phyloP scores from a whole-genome alignment of 1,284 basidiomycete species.

The Apiotrichum domesticum region DNA sequence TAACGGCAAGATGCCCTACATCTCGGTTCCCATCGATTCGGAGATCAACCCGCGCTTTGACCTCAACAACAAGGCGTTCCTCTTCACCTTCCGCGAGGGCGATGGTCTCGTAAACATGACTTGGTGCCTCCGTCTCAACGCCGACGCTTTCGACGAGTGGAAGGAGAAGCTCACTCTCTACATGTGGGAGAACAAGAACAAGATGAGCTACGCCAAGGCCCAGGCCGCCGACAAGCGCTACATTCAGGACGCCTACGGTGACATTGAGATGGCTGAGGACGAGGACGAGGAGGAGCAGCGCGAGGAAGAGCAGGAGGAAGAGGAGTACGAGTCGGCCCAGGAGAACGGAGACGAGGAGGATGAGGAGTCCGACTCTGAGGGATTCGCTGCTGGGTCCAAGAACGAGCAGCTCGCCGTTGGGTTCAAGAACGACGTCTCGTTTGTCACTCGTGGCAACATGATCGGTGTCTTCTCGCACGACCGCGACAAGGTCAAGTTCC shows the following conservation, averaged over 20 bases:
- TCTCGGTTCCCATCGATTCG: slow-evolving; percentile 46
- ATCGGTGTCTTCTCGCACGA: slow-evolving; percentile 94
- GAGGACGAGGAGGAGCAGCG: slow-evolving; percentile 55
- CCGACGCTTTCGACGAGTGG: slow-evolving; percentile 59
- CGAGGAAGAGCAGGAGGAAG: slow-evolving; percentile 58
- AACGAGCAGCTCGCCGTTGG: slow-evolving; percentile 92
- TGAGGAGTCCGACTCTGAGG: slow-evolving; percentile 52
- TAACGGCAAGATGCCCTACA: slow-evolving; percentile 40
- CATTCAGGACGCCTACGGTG: slow-evolving; percentile 61
- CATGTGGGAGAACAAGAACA: slow-evolving; percentile 78
- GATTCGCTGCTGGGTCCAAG: slow-evolving; percentile 53
- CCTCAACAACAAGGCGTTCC: slow-evolving; percentile 57
- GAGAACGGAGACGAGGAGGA: slow-evolving; percentile 51
- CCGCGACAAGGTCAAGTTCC: slow-evolving; percentile 75
- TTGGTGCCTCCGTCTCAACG: slow-evolving; percentile 73
- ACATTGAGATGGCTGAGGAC: slow-evolving; percentile 63
- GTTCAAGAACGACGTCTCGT: slow-evolving; percentile 92
- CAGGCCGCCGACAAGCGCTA: slow-evolving; percentile 65
- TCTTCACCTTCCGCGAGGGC: slow-evolving; percentile 54
- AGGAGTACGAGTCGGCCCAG: slow-evolving; percentile 64
- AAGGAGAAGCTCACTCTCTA: slow-evolving; percentile 63
- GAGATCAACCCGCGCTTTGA: slow-evolving; percentile 58
- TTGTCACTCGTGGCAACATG: slow-evolving; percentile 89
- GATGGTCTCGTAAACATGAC: slow-evolving; percentile 59
- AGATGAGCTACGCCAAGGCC: slow-evolving; percentile 68